Evolutionary conservation across 2,329 filamentous ascomycete genomes (phyloP), one percentile per base, ranked within the genome.

Genomic region (Fusarium temperatum): DNA sequence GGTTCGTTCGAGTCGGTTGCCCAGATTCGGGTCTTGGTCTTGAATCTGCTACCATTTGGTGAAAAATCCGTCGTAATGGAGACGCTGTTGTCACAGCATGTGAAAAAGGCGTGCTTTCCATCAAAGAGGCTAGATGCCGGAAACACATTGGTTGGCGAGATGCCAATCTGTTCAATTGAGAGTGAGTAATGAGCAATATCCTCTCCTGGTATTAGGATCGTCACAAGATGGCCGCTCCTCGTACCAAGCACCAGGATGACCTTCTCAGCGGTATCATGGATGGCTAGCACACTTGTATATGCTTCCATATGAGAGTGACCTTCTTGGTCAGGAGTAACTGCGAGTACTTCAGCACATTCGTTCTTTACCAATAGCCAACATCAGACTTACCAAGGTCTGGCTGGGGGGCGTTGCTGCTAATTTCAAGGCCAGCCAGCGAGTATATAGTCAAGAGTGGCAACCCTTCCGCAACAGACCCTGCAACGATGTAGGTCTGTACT

Each of bases 201-300:
- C 13, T 75, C 48, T 28, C 63, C 66, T 9, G 69, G 73, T 11
- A 81, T 45, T 22, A 74, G 74, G 32, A 88, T 61, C 1, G 82
- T 87, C 35, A 88, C 77, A 5, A 90, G 78, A 41, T 88, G 84
- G 3, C 89, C 89, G 63, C 86, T 86, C 59, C 87, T 84, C 32
- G 87, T 89, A 14, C 89, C 89, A 14, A 84, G 76, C 9, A 85
- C 76, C 5, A 89, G 57, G 20, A 82, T 76, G 1, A 79, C 74
- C 12, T 75, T 77, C 18, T 78, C 67, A 4, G 59, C 47, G 7
- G 69, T 72, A 59, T 82, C 78, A 6, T 77, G 75, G 13, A 84
- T 73, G 45, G 77, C 68, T 36, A 82, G 81, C 41, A 89, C 82
- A 61, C 85, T 88, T 14, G 85, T 88, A 26, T 88, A 78, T 3